Conservation (phyloP, 2,329 filamentous ascomycete genomes). For the Lachnellula willkommii region DNA sequence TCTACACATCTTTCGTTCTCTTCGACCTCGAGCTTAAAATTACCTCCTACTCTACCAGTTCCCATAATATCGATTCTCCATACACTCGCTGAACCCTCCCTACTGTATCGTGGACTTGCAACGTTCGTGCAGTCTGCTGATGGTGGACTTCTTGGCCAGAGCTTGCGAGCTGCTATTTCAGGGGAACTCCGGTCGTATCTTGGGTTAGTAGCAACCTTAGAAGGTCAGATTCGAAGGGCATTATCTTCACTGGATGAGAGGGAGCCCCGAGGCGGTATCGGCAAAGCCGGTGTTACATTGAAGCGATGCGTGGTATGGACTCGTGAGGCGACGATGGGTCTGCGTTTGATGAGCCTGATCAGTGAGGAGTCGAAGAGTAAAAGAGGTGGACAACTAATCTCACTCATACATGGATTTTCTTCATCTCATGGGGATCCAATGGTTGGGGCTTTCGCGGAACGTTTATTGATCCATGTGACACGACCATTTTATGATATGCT, state of each 20-base stretch:
- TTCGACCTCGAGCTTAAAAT: constrained; percentile 61
- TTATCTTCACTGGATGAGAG: constrained; percentile 67
- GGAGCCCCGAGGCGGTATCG: constrained; percentile 63
- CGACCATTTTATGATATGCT: constrained; percentile 95
- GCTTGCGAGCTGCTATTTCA: constrained; percentile 78
- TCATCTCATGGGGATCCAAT: constrained; percentile 93
- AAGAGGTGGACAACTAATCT: constrained; percentile 87
- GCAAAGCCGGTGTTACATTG: constrained; percentile 84
- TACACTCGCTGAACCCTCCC: constrained; percentile 82
- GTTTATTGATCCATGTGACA: constrained; percentile 79
- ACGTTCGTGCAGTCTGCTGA: constrained; percentile 76
- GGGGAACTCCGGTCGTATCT: constrained; percentile 85
- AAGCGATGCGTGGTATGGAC: constrained; percentile 98
- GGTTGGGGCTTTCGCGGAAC: constrained; percentile 86
- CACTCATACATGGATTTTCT: constrained; percentile 87
- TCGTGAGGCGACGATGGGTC: constrained; percentile 89
- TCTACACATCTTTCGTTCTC: constrained; percentile 78
- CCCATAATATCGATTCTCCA: constrained; percentile 85
- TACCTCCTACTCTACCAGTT: constrained; percentile 74
- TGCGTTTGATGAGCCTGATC: constrained; percentile 89
- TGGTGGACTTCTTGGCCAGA: constrained; percentile 84
- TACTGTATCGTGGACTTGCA: constrained; percentile 80
- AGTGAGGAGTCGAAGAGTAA: constrained; percentile 82
- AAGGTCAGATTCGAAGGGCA: constrained; percentile 83
- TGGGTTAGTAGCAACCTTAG: constrained; percentile 82